These are phyloP conservation scores for Metschnikowia noctiluminum DNA, from an alignment of 805 yeast species.

Conservation along the genomic window DNA sequence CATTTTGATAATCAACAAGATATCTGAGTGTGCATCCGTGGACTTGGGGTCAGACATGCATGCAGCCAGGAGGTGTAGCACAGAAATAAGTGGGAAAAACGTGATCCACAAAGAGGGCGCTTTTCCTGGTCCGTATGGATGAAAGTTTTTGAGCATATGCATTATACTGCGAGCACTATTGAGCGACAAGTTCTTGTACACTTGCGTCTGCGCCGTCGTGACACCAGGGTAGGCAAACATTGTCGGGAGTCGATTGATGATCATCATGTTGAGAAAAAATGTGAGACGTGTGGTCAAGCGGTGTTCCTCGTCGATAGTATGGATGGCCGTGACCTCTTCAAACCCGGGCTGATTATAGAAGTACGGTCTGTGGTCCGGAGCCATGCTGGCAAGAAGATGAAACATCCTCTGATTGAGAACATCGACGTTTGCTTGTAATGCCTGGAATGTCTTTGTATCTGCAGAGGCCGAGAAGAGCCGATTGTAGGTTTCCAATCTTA, in stretches of 20 bases:
- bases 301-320: constrained; percentile 6
- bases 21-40: constrained; percentile 26
- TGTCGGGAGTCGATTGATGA: constrained; percentile 33
- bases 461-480: constrained; percentile 32
- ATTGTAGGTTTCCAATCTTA: constrained; percentile 30
- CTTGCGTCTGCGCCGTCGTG: constrained; percentile 13
- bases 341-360: constrained; percentile 13
- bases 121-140: constrained; percentile 16
- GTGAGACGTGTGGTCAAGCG: constrained; percentile 25
- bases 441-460: constrained; percentile 17
- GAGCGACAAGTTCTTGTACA: constrained; percentile 28
- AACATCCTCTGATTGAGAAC: constrained; percentile 31
- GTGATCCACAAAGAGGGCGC: constrained; percentile 30
- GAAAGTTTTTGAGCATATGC: constrained; percentile 21
- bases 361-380: constrained; percentile 16
- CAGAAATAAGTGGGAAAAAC: constrained; percentile 33
- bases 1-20: constrained; percentile 24
- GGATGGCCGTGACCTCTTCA: constrained; percentile 1
- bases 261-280: constrained; percentile 35
- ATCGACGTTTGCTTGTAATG: constrained; percentile 22
- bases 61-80: constrained; percentile 26
- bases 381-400: constrained; percentile 19
- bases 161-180: constrained; percentile 37
- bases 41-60: constrained; percentile 31
- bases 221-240: constrained; percentile 17